Conservation (phyloP, 2,329 filamentous ascomycete species). For the Arachnomyces sp. region DNA sequence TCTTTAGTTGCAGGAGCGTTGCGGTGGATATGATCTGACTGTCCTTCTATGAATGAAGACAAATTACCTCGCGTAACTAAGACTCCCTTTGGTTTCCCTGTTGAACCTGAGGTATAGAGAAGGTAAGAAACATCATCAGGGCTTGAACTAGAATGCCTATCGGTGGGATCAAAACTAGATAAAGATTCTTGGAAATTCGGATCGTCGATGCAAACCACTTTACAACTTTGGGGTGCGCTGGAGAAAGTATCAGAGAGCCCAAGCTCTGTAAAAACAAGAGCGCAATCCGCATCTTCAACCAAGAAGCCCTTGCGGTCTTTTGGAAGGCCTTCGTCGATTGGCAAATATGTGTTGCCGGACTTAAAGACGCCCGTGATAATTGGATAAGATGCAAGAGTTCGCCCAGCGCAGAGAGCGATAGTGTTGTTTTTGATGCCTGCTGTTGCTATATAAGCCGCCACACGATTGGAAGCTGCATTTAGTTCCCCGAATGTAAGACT, state of each 20-base stretch:
- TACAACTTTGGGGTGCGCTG: conserved; percentile 14
- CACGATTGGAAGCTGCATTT: conserved; percentile 17
- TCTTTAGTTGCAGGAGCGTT: conserved; percentile 17
- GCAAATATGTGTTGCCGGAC: conserved; percentile 28
- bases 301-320: conserved; percentile 23
- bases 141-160: conserved; percentile 11
- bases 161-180: conserved; percentile 12
- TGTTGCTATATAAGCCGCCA: conserved; percentile 19
- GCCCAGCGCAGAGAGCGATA: conserved; percentile 23
- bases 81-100: conserved; percentile 92
- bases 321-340: conserved; percentile 26
- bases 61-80: conserved; percentile 66
- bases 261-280: conserved; percentile 23
- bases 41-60: conserved; percentile 23
- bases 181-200: conserved; percentile 11
- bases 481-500: conserved; percentile 20
- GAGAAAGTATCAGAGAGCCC: conserved; percentile 14
- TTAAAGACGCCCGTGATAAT: conserved; percentile 26
- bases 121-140: conserved; percentile 36
- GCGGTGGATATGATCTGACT: conserved; percentile 19
- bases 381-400: conserved; percentile 21
- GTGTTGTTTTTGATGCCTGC: conserved; percentile 17
- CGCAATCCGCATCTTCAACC: conserved; percentile 20
- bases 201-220: conserved; percentile 18
- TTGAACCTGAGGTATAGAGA: conserved; percentile 90